A percentile compares a stretch with the other conserved stretches of the same genome.
Conservation (phyloP, 106 monocot species). For the Allium sativum region DNA sequence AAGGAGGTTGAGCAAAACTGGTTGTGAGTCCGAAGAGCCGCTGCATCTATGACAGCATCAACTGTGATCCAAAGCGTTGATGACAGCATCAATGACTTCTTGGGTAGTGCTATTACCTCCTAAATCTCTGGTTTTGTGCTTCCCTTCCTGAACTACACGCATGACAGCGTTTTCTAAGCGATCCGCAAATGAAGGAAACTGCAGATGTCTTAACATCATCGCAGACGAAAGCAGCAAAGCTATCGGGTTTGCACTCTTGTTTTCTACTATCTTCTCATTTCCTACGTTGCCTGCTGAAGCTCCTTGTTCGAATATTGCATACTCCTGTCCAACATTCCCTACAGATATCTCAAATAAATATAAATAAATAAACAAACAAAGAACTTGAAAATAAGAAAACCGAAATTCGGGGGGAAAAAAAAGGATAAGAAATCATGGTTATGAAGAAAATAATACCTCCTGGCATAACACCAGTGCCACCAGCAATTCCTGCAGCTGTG, state of each 20-base stretch:
- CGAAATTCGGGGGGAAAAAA: background rate
- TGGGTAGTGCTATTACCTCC: constrained; percentile 9
- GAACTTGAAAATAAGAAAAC: background rate
- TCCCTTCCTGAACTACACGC: constrained; percentile 3
- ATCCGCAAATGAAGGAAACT: constrained; percentile 8
- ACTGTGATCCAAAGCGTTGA: background rate
- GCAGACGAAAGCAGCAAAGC: constrained; percentile 22
- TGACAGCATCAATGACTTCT: constrained; percentile 10
- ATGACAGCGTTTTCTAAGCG: constrained; percentile 10
- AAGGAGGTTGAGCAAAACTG: no score
- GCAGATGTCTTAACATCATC: constrained; percentile 19
- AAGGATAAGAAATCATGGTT: background rate
- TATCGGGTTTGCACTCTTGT: constrained; percentile 15
- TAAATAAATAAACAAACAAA: background rate
- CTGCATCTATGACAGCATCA: no score
- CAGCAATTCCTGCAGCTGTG: constrained; percentile 27
- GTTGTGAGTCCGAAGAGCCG: no score
- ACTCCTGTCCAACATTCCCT: constrained; percentile 13
- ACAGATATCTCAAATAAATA: background rate
- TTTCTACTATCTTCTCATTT: constrained; percentile 11
- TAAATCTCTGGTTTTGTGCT: constrained; percentile 9
- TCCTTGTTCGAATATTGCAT: constrained; percentile 10
- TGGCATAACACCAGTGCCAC: constrained; percentile 25
- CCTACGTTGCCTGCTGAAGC: constrained; percentile 9
- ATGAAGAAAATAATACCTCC: constrained; percentile 11